A percentile compares a stretch with the other conserved stretches of the same genome.
phyloP scores from a whole-genome alignment of 495 filamentous ascomycete genomes.

The Rostrohypoxylon terebratum region DNA sequence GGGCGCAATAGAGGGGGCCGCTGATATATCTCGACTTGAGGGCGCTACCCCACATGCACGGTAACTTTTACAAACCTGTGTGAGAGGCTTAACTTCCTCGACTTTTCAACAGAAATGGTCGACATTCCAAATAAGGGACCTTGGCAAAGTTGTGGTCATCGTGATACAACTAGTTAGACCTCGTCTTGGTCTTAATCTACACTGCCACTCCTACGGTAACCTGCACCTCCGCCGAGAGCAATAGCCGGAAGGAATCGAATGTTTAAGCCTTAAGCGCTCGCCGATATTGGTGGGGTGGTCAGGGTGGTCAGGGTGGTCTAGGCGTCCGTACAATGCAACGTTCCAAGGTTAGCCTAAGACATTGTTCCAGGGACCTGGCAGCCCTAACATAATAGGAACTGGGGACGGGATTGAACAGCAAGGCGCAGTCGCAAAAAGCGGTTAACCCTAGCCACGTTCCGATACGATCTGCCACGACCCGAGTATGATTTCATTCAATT shows the following conservation, averaged over 20 bases:
- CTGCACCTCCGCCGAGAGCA: neutral
- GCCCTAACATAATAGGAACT: slow-evolving; percentile 17
- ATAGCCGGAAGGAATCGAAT: neutral
- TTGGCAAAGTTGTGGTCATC: neutral
- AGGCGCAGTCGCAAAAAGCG: slow-evolving; percentile 26
- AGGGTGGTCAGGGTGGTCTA: neutral
- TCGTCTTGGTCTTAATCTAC: slow-evolving; percentile 3
- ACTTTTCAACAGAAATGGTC: neutral
- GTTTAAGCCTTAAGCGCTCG: slow-evolving; percentile 2
- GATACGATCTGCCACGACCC: slow-evolving; percentile 10
- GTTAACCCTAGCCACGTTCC: slow-evolving; percentile 29
- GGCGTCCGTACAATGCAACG: slow-evolving; percentile 27
- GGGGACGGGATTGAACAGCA: slow-evolving; percentile 16
- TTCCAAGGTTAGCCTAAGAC: slow-evolving; percentile 28
- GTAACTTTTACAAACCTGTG: slow-evolving; percentile 9
- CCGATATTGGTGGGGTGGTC: slow-evolving; percentile 15
- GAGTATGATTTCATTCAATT: slow-evolving; percentile 30
- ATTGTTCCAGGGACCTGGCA: slow-evolving; percentile 39
- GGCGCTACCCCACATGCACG: too few relatives aligned
- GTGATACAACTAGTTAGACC: neutral
- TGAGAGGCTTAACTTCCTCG: neutral
- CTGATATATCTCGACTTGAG: too few relatives aligned
- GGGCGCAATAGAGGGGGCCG: too few relatives aligned
- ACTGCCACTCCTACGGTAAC: slow-evolving; percentile 4
- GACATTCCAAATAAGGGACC: neutral